A percentile compares a stretch with the other conserved stretches of the same genome.
Conservation (phyloP, 352 stramenopile genomes). For the Globisporangium paroecandrum region DNA sequence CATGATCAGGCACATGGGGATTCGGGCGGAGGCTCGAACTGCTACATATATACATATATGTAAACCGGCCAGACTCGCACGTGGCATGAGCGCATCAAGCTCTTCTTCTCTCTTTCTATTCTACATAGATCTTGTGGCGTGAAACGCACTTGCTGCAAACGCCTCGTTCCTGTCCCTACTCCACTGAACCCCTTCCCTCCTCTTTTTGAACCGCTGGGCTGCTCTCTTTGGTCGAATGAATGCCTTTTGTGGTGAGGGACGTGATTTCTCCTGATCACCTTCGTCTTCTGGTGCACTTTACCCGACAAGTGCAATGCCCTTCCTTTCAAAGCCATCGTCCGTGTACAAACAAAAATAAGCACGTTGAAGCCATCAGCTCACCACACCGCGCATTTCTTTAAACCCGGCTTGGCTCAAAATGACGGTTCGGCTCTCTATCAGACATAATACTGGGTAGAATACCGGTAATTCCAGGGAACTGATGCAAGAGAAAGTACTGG, state of each 20-base stretch:
- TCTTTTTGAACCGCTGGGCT: not conserved
- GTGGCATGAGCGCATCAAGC: not conserved
- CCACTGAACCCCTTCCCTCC: too few species aligned
- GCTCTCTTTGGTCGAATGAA: not conserved
- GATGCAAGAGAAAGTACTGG: not conserved
- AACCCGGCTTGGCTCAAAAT: not conserved
- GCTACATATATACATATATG: not conserved
- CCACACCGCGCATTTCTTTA: not conserved
- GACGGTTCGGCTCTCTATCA: not conserved
- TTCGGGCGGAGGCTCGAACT: not conserved
- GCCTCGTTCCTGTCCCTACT: not conserved
- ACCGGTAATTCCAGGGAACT: not conserved
- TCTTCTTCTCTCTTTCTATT: not conserved
- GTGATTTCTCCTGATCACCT: not conserved
- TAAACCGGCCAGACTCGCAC: not conserved
- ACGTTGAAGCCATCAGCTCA: not conserved
- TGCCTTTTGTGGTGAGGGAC: not conserved
- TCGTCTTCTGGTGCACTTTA: not conserved
- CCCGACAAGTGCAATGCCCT: not conserved
- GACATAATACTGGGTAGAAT: not conserved
- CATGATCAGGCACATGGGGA: not conserved
- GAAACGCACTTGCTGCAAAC: not conserved
- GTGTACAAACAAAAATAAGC: not conserved
- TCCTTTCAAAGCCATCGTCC: not conserved
- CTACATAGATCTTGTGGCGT: not conserved